A percentile compares a stretch with the other conserved stretches of the same genome.
Conservation (phyloP, 2,329 filamentous ascomycete genomes). For the Trichophaea hybrida region DNA sequence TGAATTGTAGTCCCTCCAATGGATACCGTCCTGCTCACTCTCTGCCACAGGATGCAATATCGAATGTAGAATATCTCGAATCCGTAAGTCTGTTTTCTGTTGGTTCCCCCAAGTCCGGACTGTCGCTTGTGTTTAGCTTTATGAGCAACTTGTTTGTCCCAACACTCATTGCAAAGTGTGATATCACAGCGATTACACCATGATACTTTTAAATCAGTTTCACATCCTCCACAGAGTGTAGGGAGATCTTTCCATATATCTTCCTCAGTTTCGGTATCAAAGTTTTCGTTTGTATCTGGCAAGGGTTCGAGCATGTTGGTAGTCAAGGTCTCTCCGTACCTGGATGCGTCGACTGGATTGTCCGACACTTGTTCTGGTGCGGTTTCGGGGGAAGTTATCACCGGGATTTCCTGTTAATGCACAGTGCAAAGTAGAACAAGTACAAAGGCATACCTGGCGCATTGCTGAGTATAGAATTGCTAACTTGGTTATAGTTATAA, state of each 20-base stretch:
- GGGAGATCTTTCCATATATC: not conserved
- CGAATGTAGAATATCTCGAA: constrained; percentile 15
- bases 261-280: not conserved
- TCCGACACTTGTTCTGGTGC: no score
- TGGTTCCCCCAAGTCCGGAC: constrained; percentile 1
- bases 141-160: not conserved
- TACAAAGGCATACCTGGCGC: no score
- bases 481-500: no score
- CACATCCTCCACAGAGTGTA: not conserved
- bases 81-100: constrained; percentile 14
- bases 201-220: not conserved
- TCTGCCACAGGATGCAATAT: constrained; percentile 16
- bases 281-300: no score
- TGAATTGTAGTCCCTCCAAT: constrained; percentile 2
- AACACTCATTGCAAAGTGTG: not conserved
- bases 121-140: not conserved
- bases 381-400: no score
- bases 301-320: no score
- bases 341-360: no score
- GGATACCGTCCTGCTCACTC: constrained; percentile 1
- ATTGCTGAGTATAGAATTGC: no score
- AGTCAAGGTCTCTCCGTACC: no score
- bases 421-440: no score
- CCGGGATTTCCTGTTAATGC: no score
- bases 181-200: not conserved